Percentiles rank a stretch among this genome's conserved stretches.
Conservation (phyloP, 2,329 filamentous ascomycete species). For the Fusarium dlaminii region DNA sequence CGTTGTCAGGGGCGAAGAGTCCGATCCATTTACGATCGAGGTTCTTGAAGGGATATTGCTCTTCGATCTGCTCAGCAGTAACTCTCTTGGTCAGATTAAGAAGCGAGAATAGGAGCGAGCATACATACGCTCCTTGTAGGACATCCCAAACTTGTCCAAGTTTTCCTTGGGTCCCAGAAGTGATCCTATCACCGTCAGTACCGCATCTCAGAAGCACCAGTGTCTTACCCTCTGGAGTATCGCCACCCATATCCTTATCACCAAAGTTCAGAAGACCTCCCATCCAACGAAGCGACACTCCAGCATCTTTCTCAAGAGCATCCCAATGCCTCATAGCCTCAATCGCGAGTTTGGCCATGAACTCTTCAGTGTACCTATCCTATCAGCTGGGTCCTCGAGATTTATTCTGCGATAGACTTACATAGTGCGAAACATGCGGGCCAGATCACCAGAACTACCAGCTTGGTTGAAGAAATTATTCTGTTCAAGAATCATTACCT, state of each 20-base stretch:
- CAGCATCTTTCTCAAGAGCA: slow-evolving; percentile 23
- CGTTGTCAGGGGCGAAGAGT: slow-evolving; percentile 19
- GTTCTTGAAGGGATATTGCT: slow-evolving; percentile 17
- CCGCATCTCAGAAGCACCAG: accelerated
- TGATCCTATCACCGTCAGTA: not conserved
- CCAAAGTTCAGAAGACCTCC: slow-evolving; percentile 32
- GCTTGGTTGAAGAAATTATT: slow-evolving; percentile 28
- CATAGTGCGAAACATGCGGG: slow-evolving; percentile 27
- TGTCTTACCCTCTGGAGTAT: slow-evolving; percentile 11
- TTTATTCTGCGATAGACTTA: not conserved
- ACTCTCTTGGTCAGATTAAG: not conserved
- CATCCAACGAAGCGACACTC: slow-evolving; percentile 25
- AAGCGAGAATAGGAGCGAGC: accelerated
- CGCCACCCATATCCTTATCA: not conserved
- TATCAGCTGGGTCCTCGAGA: accelerated
- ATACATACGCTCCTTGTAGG: slow-evolving; percentile 1
- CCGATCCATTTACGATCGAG: not conserved
- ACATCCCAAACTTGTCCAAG: slow-evolving; percentile 4
- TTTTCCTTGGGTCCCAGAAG: not conserved
- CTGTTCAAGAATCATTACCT: slow-evolving; percentile 20
- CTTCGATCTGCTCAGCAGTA: slow-evolving; percentile 1
- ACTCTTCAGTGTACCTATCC: slow-evolving; percentile 21
- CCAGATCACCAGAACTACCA: slow-evolving; percentile 18
- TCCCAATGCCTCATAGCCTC: slow-evolving; percentile 22
- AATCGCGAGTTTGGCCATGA: slow-evolving; percentile 20